These are phyloP conservation scores for Xylariaceae sp. DNA, from an alignment of 2,329 filamentous ascomycete species.

Conservation along the genomic window DNA sequence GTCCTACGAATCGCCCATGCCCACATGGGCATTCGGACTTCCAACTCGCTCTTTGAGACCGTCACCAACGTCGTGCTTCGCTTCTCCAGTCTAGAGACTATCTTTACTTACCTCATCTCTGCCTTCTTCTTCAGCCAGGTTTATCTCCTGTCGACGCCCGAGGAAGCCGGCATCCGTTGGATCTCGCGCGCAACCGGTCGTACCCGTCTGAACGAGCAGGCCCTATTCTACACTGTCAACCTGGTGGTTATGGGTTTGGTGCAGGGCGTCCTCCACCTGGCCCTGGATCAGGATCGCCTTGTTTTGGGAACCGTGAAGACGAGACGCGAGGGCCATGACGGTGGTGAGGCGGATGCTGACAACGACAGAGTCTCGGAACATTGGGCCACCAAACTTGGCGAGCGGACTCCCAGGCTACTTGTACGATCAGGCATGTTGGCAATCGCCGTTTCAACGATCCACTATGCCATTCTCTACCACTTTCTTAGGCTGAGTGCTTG, in stretches of 20 bases:
- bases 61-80: conserved; percentile 56
- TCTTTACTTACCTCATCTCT: conserved; percentile 72
- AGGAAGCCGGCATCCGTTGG: conserved; percentile 61
- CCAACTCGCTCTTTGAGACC: conserved; percentile 62
- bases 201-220: conserved; percentile 76
- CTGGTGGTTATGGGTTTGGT: conserved; percentile 63
- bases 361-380: conserved; percentile 9
- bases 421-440: conserved; percentile 31
- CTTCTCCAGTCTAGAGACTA: conserved; percentile 61
- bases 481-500: conserved; percentile 62
- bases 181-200: conserved; percentile 67
- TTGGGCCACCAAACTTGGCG: conserved; percentile 38
- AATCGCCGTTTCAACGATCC: conserved; percentile 36
- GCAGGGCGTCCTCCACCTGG: conserved; percentile 69
- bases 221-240: conserved; percentile 72
- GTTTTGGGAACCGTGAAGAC: conserved; percentile 40
- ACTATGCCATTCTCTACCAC: conserved; percentile 58
- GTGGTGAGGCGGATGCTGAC: neutral
- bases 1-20: conserved; percentile 81
- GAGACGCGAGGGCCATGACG: conserved; percentile 23
- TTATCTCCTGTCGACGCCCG: conserved; percentile 68
- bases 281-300: conserved; percentile 68
- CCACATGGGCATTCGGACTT: conserved; percentile 69
- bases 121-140: conserved; percentile 76
- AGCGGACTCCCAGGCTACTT: conserved; percentile 36